Evolutionary conservation across 2,329 filamentous ascomycete genomes (phyloP), one percentile per base, ranked within the genome.

Genomic region (Epichloe brachyelytri): DNA sequence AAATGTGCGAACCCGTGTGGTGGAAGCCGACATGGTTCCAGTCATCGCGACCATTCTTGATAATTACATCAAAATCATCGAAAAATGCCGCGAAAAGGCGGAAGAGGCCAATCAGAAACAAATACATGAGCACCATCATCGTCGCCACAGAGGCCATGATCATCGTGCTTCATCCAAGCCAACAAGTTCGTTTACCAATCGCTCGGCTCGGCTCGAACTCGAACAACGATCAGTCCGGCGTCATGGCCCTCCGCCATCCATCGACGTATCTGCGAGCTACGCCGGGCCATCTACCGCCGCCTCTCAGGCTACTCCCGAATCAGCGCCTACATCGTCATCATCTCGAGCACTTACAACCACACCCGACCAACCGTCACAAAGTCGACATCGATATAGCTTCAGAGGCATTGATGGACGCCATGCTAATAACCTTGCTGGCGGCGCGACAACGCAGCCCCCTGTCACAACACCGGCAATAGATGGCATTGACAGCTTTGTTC

Each of bases 11-110:
- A 97, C 93, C 52, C 80, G 93, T 58, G 91, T 98, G 3, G 93
- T 98, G 49, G 93, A 98, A 71, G 93, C 93, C 56, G 93, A 98
- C 68, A 96, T 98, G 87, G 93, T 98, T 4, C 93, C 93, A 2
- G 93, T 98, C 61, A 96, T 98, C 61, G 93, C 93, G 51, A 97
- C 93, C 46, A 95, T 98, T 50, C 81, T 98, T 54, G 89, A 96
- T 71, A 97, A 97, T 69, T 98, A 98, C 70, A 91, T 96, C 71
- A 89, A 94, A 64, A 88, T 96, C 54, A 83, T 96, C 57, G 91
- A 97, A 60, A 91, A 89, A 68, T 88, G 86, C 65, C 85, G 88
- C 55, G 88, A 93, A 65, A 87, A 88, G 70, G 83, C 83, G 33
- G 89, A 96, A 62, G 80, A 95, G 63, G 78, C 81, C 50, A 93